A percentile compares a stretch with the other conserved stretches of the same genome.
phyloP scores from a whole-genome alignment of 164 flowering plant genomes.

The Santalum album region DNA sequence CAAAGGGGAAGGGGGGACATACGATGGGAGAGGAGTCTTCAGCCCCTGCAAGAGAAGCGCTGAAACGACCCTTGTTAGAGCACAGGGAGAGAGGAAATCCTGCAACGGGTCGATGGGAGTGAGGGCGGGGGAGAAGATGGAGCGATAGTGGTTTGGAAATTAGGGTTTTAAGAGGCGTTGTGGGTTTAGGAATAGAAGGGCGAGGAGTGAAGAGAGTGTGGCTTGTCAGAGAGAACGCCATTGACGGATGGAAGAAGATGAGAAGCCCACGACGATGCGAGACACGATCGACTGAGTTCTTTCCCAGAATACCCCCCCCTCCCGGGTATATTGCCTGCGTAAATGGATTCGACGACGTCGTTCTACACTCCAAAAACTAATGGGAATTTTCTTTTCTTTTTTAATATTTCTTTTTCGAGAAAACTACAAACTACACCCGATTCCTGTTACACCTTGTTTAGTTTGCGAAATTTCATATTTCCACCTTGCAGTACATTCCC shows the following conservation, averaged over 20 bases:
- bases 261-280: no score
- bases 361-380: no score
- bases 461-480: no score
- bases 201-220: slow-evolving; percentile 14
- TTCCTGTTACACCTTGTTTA: no score
- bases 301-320: no score
- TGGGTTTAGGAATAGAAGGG: slow-evolving; percentile 8
- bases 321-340: no score
- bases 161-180: not conserved
- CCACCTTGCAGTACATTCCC: no score
- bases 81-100: slow-evolving; percentile 2
- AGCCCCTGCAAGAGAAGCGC: slow-evolving; percentile 3
- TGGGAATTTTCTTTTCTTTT: no score
- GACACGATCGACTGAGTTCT: no score
- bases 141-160: not conserved
- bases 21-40: slow-evolving; percentile 14
- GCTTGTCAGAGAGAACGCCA: slow-evolving; percentile 20
- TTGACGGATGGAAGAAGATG: not conserved
- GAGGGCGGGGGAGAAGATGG: slow-evolving; percentile 1
- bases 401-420: no score
- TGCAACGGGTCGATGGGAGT: slow-evolving; percentile 1
- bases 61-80: slow-evolving; percentile 6
- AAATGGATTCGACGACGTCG: no score
- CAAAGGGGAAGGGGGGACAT: slow-evolving; percentile 1
- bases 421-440: no score